Base-by-base conservation (phyloP, 2,329 filamentous ascomycete genomes). In the Exophiala sp. region DNA sequence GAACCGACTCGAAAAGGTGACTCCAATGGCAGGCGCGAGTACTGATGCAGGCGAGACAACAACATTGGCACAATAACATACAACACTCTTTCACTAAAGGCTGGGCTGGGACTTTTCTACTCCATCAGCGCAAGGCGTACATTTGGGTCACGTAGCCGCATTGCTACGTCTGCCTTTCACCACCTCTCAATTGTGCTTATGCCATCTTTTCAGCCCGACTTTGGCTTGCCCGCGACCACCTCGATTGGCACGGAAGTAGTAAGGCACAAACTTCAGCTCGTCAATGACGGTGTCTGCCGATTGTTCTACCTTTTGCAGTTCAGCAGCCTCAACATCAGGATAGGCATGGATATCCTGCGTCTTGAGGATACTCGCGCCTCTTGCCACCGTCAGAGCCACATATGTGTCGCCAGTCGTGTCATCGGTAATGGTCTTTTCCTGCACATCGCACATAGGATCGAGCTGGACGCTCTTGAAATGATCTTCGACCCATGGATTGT, bases 161-260 rank as follows among this genome's bases (percentile, higher is more conserved):
- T 18, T 18, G 16, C 16, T 18, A 18, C 16, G 16, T 18, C 16
- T 18, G 16, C 16, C 16, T 18, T 18, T 18, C 16, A 18, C 16
- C 16, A 18, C 16, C 16, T 18, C 16, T 18, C 16, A 18, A 18
- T 18, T 29, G 42, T 50, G 50, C 20, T 34, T 41, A 50, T 53
- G 33, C 55, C 58, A 60, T n/a, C 50, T 48, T 24, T 43, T 57
- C 41, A 61, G 39, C 5, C 59, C 59, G 35, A 82, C 78, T 50
- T 78, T 72, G 76, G 80, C 80, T 45, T 79, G 75, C 1, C 80
- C 80, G 41, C 68, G 75, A 0, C 79, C 80, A 2, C 77, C 76
- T 33, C 80, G 66, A 57, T 83, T 83, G 12, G 77, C 78, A 12
- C 79, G 68, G 52, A 80, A 72, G 62, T 78, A 80, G 59, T 82